Evolutionary conservation across 345 rosid genomes (phyloP).

Genomic region (Sisymbrium irio): DNA sequence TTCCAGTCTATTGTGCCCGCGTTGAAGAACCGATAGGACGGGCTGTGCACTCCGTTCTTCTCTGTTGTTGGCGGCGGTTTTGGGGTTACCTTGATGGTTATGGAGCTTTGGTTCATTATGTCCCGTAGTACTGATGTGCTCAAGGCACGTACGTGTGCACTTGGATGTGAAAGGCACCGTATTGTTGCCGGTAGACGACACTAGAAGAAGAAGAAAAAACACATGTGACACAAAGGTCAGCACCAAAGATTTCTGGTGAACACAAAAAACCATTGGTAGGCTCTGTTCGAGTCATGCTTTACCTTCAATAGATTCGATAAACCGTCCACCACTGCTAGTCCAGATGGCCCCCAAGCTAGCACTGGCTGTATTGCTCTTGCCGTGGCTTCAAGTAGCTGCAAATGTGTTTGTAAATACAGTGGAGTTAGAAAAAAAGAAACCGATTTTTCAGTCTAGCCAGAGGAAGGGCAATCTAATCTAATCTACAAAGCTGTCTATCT

Average conservation of each 20-base stretch:
- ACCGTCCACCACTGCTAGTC: conserved; percentile 83
- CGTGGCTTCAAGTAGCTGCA: conserved; percentile 91
- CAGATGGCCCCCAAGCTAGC: conserved; percentile 85
- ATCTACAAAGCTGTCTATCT: neutral
- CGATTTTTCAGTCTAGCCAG: neutral
- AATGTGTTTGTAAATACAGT: conserved; percentile 4
- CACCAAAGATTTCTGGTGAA: neutral
- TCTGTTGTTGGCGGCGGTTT: conserved; percentile 37
- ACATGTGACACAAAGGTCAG: neutral
- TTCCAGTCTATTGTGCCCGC: conserved; percentile 68
- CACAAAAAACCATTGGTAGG: neutral
- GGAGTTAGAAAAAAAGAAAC: neutral
- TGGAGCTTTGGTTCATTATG: conserved; percentile 54
- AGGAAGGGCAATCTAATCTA: neutral
- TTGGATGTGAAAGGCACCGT: conserved; percentile 84
- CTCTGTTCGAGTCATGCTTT: conserved; percentile 16
- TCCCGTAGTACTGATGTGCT: conserved; percentile 81
- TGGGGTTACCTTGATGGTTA: conserved; percentile 38
- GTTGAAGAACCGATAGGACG: conserved; percentile 51
- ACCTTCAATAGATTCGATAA: conserved; percentile 90
- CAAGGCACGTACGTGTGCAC: conserved; percentile 92
- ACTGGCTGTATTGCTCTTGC: conserved; percentile 88
- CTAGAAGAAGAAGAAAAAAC: conserved; percentile 35
- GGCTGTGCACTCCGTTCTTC: conserved; percentile 59
- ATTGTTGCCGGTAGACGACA: conserved; percentile 87